A percentile compares a stretch with the other conserved stretches of the same genome.
Evolutionary conservation across 371 early-diverging fungal genomes (phyloP).

Genomic region (Syncephalastrum racemosum): DNA sequence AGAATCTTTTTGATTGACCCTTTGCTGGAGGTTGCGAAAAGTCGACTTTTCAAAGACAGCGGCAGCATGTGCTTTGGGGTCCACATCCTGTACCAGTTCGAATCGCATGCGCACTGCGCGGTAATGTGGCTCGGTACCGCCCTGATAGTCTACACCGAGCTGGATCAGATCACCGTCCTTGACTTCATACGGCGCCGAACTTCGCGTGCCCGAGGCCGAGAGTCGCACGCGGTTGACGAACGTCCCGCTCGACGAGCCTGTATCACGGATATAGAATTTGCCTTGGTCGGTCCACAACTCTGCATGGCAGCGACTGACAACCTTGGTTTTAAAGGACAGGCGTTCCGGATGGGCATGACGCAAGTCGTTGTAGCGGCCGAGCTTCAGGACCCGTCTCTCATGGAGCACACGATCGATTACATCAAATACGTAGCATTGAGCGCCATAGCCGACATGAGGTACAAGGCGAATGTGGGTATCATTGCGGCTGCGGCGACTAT

Average conservation of each 20-base stretch:
- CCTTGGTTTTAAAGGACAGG: slow-evolving; percentile 90
- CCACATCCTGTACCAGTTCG: slow-evolving; percentile 61
- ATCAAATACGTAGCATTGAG: slow-evolving; percentile 76
- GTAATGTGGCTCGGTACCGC: slow-evolving; percentile 74
- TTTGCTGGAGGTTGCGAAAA: too few species aligned
- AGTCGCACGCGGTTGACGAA: slow-evolving; percentile 87
- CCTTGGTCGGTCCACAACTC: slow-evolving; percentile 82
- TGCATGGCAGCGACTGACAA: slow-evolving; percentile 90
- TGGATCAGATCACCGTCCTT: slow-evolving; percentile 85
- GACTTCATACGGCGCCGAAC: slow-evolving; percentile 60
- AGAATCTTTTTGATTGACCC: too few species aligned
- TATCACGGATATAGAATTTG: slow-evolving; percentile 76
- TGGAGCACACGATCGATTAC: slow-evolving; percentile 75
- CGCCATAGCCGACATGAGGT: slow-evolving; percentile 67
- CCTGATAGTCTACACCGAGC: slow-evolving; percentile 89
- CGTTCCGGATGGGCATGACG: slow-evolving; percentile 57
- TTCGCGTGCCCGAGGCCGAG: slow-evolving; percentile 69
- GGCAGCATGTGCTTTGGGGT: background rate
- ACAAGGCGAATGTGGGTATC: slow-evolving; percentile 64
- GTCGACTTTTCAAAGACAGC: too few species aligned
- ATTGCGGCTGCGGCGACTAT: background rate
- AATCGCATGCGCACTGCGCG: slow-evolving; percentile 81
- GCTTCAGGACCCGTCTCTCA: slow-evolving; percentile 63
- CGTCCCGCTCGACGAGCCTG: slow-evolving; percentile 86
- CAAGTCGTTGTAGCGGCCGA: slow-evolving; percentile 76